Conservation (phyloP, 2,329 filamentous ascomycete species). For the Pyrenophora tritici-repentis region DNA sequence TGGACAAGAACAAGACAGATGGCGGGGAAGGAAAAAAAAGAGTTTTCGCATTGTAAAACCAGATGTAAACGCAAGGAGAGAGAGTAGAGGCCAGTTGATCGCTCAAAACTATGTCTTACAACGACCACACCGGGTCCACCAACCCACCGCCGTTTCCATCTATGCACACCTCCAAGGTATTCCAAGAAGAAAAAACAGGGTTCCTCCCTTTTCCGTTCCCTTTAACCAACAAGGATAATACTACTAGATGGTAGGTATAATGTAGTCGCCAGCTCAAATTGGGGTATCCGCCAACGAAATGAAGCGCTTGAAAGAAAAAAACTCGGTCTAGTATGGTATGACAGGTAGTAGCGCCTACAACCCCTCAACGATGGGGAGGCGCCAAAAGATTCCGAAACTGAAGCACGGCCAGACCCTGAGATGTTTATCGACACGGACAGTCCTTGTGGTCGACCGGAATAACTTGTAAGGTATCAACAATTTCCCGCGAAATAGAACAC, state of each 20-base stretch:
- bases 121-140: slow-evolving; percentile 1
- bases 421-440: slow-evolving; percentile 6
- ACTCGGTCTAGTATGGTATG: slow-evolving; percentile 40
- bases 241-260: slow-evolving; percentile 18
- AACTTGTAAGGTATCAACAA: slow-evolving; percentile 16
- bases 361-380: slow-evolving; percentile 20
- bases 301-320: slow-evolving; percentile 30
- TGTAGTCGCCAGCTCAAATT: slow-evolving; percentile 41
- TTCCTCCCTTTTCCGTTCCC: slow-evolving; percentile 7
- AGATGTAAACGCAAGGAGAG: slow-evolving; percentile 1
- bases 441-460: slow-evolving; percentile 7
- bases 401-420: slow-evolving; percentile 17
- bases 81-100: slow-evolving; percentile 15
- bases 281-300: slow-evolving; percentile 43
- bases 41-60: background rate
- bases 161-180: slow-evolving; percentile 12
- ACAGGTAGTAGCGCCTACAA: slow-evolving; percentile 25
- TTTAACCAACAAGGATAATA: slow-evolving; percentile 25
- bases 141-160: slow-evolving; percentile 8
- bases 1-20: slow-evolving; percentile 1
- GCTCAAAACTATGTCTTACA: slow-evolving; percentile 26
- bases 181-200: slow-evolving; percentile 8
- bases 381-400: slow-evolving; percentile 22
- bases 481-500: slow-evolving; percentile 22
- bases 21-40: slow-evolving; percentile 4